Conservation (phyloP, 768 basidiomycete species). For the Porpolomopsis calyptriformis region DNA sequence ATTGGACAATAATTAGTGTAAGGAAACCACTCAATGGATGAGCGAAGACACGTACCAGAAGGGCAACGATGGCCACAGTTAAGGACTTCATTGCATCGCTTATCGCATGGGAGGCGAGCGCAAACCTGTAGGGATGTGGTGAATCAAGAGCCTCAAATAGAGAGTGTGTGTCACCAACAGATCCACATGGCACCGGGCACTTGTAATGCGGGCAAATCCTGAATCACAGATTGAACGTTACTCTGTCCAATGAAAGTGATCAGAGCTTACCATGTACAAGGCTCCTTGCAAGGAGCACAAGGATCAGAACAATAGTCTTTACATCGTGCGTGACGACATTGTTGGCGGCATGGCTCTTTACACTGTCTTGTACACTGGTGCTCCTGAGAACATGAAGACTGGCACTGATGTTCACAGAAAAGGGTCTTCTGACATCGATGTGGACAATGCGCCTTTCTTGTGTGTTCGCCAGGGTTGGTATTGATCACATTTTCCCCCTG, state of each 20-base stretch:
- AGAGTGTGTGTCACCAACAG: constrained; percentile 32
- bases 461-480: constrained; percentile 8
- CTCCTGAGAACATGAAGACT: constrained; percentile 33
- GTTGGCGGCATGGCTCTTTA: constrained; percentile 37
- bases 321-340: constrained; percentile 45
- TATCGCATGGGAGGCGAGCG: constrained; percentile 52
- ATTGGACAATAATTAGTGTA: background rate
- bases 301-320: constrained; percentile 35
- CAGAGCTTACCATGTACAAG: constrained; percentile 40
- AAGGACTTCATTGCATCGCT: constrained; percentile 37
- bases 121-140: constrained; percentile 36
- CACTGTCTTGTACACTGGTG: constrained; percentile 43
- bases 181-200: constrained; percentile 59
- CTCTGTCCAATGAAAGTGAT: background rate
- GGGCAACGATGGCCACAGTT: constrained; percentile 57
- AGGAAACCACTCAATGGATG: background rate
- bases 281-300: constrained; percentile 53
- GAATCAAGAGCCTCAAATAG: background rate
- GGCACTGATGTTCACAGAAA: constrained; percentile 49
- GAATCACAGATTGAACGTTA: background rate
- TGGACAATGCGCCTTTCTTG: constrained; percentile 25
- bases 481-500: constrained; percentile 21
- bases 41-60: constrained; percentile 35
- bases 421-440: constrained; percentile 44
- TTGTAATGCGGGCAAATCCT: constrained; percentile 44